These are phyloP conservation scores for Ichthyophthirius multifiliis DNA, from an alignment of 169 alveolate species.

Conservation along the genomic window DNA sequence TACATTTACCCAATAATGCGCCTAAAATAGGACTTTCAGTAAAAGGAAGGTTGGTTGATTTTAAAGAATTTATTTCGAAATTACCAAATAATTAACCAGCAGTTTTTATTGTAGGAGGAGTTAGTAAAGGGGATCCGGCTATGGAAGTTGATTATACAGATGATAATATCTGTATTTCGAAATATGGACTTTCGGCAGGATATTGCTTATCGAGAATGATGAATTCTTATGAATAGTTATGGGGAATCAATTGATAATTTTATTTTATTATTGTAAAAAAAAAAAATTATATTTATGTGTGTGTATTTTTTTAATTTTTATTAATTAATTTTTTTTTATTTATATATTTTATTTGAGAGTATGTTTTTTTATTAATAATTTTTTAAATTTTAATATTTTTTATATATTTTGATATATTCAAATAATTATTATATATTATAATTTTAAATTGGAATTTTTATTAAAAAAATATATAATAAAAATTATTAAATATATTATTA, in stretches of 20 bases:
- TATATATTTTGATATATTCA: not conserved
- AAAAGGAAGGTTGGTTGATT: slow-evolving; percentile 61
- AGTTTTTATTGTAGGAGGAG: slow-evolving; percentile 80
- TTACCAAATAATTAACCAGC: slow-evolving; percentile 40
- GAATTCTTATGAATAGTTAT: slow-evolving; percentile 61
- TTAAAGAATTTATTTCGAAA: slow-evolving; percentile 53
- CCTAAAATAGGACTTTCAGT: slow-evolving; percentile 70
- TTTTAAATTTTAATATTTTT: not conserved
- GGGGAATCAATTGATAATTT: slow-evolving; percentile 55
- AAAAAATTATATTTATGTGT: not conserved
- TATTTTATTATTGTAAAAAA: not conserved
- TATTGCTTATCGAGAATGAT: slow-evolving; percentile 65
- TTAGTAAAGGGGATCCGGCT: slow-evolving; percentile 79
- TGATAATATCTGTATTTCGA: slow-evolving; percentile 57
- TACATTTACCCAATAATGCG: slow-evolving; percentile 77
- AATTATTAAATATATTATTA: too few species aligned
- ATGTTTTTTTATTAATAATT: not conserved
- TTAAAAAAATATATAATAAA: too few species aligned
- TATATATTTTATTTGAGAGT: not conserved
- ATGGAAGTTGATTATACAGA: slow-evolving; percentile 67
- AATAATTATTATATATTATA: too few species aligned
- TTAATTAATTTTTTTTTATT: not conserved
- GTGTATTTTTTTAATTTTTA: not conserved
- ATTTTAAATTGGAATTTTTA: too few species aligned
- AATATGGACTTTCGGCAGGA: slow-evolving; percentile 76